Conservation (phyloP, 1,139 yeast species). For the Geotrichum restrictum region DNA sequence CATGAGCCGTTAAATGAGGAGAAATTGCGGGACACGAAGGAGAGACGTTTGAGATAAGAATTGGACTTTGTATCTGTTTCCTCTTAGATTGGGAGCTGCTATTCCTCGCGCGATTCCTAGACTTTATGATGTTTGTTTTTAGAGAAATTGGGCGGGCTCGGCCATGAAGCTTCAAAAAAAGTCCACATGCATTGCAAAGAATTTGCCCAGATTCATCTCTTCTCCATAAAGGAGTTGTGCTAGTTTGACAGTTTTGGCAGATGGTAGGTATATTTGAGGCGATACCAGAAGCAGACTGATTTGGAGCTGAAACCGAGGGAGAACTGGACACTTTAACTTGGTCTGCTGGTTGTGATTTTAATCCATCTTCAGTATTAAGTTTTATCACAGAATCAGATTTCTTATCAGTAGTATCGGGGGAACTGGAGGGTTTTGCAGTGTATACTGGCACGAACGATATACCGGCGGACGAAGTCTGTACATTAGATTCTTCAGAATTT, state of each 20-base stretch:
- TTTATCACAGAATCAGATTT: neutral
- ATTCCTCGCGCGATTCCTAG: slow-evolving; percentile 61
- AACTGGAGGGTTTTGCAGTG: neutral
- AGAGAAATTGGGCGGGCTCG: slow-evolving; percentile 85
- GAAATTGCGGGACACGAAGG: slow-evolving; percentile 28
- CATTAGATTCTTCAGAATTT: neutral
- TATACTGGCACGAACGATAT: slow-evolving; percentile 1
- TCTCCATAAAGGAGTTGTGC: slow-evolving; percentile 91
- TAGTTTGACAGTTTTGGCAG: slow-evolving; percentile 85
- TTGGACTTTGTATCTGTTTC: slow-evolving; percentile 23
- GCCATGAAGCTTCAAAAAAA: slow-evolving; percentile 83
- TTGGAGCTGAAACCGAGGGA: slow-evolving; percentile 9
- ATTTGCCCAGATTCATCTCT: slow-evolving; percentile 91
- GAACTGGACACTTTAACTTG: neutral
- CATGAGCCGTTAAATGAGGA: slow-evolving; percentile 27
- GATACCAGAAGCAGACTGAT: neutral
- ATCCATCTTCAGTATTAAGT: neutral
- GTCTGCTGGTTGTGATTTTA: neutral
- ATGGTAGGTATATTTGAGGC: slow-evolving; percentile 45
- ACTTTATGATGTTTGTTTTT: slow-evolving; percentile 86
- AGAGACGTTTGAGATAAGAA: slow-evolving; percentile 26
- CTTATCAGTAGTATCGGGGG: neutral
- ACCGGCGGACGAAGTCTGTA: neutral
- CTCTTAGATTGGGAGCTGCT: slow-evolving; percentile 14
- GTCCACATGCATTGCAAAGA: slow-evolving; percentile 89